A percentile compares a stretch with the other conserved stretches of the same genome.
Evolutionary conservation across 345 rosid genomes (phyloP).

Genomic region (Salix viminalis): DNA sequence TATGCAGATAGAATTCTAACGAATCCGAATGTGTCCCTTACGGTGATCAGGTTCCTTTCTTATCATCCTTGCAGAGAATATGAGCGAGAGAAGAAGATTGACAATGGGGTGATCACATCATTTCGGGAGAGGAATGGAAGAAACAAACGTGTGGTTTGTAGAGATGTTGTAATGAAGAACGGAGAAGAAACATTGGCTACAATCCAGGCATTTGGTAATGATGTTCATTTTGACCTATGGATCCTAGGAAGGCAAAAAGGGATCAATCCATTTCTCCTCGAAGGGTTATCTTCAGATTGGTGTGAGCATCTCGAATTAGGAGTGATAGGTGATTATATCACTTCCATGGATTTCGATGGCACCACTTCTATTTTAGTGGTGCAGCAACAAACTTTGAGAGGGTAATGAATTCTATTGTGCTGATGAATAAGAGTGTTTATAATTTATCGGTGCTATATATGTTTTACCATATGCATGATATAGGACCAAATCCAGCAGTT

Average conservation of each 20-base stretch:
- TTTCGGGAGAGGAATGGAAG: constrained; percentile 66
- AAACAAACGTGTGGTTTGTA: constrained; percentile 48
- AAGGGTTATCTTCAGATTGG: constrained; percentile 59
- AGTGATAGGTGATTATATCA: constrained; percentile 53
- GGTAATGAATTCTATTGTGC: too few relatives aligned
- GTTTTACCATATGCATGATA: too few relatives aligned
- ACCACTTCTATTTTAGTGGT: constrained; percentile 61
- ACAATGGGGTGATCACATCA: constrained; percentile 73
- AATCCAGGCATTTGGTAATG: constrained; percentile 47
- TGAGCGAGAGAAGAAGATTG: constrained; percentile 65
- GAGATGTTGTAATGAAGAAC: constrained; percentile 58
- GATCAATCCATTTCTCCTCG: constrained; percentile 48
- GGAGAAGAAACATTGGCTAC: constrained; percentile 68
- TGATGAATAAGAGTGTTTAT: too few relatives aligned
- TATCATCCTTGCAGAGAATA: constrained; percentile 45
- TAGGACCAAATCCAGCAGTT: too few relatives aligned
- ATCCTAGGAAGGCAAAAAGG: constrained; percentile 68
- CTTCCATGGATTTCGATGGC: constrained; percentile 44
- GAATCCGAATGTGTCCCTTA: constrained; percentile 41
- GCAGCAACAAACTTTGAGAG: constrained; percentile 51
- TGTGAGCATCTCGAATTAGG: constrained; percentile 55
- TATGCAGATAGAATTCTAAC: constrained; percentile 51
- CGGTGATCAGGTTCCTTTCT: constrained; percentile 58
- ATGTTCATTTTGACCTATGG: constrained; percentile 50
- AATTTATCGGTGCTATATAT: too few relatives aligned